A percentile compares a stretch with the other conserved stretches of the same genome.
Conservation (phyloP, 202 grass and related monocot species). For the Alloteropsis angusta region DNA sequence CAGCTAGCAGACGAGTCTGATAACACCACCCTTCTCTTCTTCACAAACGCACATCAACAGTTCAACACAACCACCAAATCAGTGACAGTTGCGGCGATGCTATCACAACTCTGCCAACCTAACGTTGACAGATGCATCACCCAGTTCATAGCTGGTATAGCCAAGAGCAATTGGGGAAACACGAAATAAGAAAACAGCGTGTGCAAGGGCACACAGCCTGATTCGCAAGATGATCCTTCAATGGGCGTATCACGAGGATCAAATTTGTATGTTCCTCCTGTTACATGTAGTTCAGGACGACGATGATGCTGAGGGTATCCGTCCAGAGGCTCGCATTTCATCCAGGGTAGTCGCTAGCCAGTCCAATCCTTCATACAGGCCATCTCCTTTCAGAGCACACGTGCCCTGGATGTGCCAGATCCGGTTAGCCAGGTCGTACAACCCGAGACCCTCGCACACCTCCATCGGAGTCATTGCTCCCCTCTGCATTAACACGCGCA, state of each 20-base stretch:
- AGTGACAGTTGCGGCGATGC: not conserved
- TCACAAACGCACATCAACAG: not conserved
- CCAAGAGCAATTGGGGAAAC: not conserved
- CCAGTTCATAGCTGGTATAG: not conserved
- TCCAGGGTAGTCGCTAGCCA: conserved; percentile 74
- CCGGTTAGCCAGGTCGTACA: conserved; percentile 73
- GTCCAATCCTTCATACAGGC: conserved; percentile 94
- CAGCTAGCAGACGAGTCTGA: not conserved
- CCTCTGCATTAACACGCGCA: conserved; percentile 40
- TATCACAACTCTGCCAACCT: not conserved
- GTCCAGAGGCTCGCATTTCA: conserved; percentile 65
- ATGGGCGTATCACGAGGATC: conserved; percentile 17
- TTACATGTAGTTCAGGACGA: conserved; percentile 5
- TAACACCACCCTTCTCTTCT: not conserved
- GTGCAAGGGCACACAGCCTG: not conserved
- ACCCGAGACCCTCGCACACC: conserved; percentile 76
- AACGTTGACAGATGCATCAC: not conserved
- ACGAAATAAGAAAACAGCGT: not conserved
- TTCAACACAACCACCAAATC: not conserved
- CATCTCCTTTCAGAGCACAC: conserved; percentile 77
- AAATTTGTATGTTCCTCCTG: conserved; percentile 17
- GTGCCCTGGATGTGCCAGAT: conserved; percentile 97
- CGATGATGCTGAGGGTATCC: conserved; percentile 47
- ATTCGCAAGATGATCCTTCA: not conserved
- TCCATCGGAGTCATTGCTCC: conserved; percentile 94